Percentiles rank a stretch among this genome's conserved stretches.
These are phyloP conservation scores for Venturia oleaginea DNA, from an alignment of 2,329 filamentous ascomycete species.

Conservation along the genomic window DNA sequence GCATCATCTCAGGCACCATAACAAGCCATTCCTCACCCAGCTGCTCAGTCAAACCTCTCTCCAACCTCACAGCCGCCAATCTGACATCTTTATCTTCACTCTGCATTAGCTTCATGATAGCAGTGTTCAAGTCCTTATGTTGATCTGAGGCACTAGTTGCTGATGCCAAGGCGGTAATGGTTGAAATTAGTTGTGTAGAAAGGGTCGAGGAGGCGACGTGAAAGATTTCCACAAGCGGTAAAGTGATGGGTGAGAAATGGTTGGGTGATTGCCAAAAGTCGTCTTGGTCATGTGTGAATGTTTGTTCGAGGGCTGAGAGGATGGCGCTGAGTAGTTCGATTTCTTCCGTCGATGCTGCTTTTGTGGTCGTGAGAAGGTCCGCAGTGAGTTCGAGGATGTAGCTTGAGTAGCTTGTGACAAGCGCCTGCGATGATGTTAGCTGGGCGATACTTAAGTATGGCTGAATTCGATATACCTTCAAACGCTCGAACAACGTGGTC, in stretches of 20 bases:
- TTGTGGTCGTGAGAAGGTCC: constrained; percentile 45
- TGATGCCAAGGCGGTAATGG: constrained; percentile 48
- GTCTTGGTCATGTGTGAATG: constrained; percentile 74
- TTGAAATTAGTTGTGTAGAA: constrained; percentile 35
- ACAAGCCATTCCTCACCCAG: constrained; percentile 91
- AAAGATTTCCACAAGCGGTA: constrained; percentile 58
- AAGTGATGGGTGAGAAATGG: constrained; percentile 67
- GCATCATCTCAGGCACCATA: constrained; percentile 88
- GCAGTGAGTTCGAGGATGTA: constrained; percentile 73
- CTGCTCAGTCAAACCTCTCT: constrained; percentile 69
- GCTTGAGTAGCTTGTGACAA: constrained; percentile 84
- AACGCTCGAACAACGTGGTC: constrained; percentile 66
- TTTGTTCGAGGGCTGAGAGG: constrained; percentile 61
- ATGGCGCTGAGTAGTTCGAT: constrained; percentile 60
- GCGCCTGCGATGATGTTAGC: constrained; percentile 43
- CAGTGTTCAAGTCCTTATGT: constrained; percentile 77
- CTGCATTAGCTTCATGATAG: constrained; percentile 69
- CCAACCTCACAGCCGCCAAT: constrained; percentile 70
- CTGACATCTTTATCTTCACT: constrained; percentile 63
- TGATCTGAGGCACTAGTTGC: constrained; percentile 80
- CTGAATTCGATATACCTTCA: constrained; percentile 48
- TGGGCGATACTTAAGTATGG: constrained; percentile 14
- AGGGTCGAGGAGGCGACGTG: constrained; percentile 18
- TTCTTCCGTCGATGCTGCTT: constrained; percentile 34
- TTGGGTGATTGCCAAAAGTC: constrained; percentile 90